These are phyloP conservation scores for Ophiostoma tasmaniense DNA, from an alignment of 2,329 filamentous ascomycete genomes.

Conservation along the genomic window DNA sequence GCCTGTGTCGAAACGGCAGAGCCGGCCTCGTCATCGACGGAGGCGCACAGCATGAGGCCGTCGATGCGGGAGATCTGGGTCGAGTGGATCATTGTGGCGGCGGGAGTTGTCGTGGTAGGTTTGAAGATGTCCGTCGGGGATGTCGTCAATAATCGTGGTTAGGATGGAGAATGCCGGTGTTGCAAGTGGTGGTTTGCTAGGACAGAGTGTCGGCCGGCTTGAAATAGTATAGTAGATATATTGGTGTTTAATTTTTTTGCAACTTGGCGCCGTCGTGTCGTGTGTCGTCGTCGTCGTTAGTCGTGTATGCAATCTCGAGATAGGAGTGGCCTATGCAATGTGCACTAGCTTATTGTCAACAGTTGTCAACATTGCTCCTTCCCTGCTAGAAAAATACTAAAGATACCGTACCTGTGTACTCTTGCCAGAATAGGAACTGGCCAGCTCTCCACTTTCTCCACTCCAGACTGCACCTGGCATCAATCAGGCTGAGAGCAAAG, in stretches of 20 bases:
- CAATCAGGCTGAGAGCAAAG: not conserved
- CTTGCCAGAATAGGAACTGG: not conserved
- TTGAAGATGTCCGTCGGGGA: not conserved
- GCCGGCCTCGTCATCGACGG: slow-evolving; percentile 78
- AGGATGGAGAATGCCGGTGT: not conserved
- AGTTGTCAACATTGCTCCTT: not conserved
- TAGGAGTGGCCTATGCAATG: not conserved
- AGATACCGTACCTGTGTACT: not conserved
- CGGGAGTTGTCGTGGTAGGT: not conserved
- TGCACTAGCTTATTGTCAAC: not conserved
- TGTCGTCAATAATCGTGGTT: not conserved
- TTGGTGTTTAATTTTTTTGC: not conserved
- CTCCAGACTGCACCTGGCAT: not conserved
- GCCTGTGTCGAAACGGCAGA: slow-evolving; percentile 62
- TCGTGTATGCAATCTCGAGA: not conserved
- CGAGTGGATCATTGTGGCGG: slow-evolving; percentile 65
- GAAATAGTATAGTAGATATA: not conserved
- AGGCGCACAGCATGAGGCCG: slow-evolving; percentile 90
- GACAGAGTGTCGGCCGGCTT: not conserved
- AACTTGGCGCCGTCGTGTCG: not conserved
- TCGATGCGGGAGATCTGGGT: slow-evolving; percentile 93
- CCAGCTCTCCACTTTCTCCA: slow-evolving; percentile 8
- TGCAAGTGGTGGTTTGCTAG: not conserved
- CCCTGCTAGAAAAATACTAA: not conserved
- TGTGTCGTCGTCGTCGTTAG: not conserved